Conservation (phyloP, 2,329 filamentous ascomycete species). For the Zopfia rhizophila region DNA sequence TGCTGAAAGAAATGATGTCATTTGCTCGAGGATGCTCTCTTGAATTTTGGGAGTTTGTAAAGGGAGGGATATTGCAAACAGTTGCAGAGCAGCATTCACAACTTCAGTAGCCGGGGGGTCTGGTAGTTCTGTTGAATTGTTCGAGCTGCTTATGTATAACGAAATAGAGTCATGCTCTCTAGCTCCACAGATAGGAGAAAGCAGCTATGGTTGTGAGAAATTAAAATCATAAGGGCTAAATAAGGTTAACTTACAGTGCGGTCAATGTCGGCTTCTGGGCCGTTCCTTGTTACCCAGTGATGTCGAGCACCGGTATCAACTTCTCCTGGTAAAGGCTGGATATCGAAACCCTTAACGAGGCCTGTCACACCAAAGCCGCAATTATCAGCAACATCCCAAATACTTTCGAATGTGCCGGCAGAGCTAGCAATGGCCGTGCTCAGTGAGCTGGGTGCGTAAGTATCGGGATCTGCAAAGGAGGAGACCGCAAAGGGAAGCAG, state of each 20-base stretch:
- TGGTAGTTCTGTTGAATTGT: conserved; percentile 63
- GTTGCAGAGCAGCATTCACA: conserved; percentile 90
- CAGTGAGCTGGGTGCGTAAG: conserved; percentile 83
- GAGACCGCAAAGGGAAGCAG: conserved; percentile 88
- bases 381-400: conserved; percentile 96
- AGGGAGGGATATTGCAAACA: conserved; percentile 92
- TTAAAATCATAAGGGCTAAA: not conserved
- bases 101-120: conserved; percentile 92
- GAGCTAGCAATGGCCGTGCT: conserved; percentile 93
- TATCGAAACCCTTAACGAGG: conserved; percentile 79
- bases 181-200: conserved; percentile 78
- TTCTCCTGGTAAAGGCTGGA: conserved; percentile 75
- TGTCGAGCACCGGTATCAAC: conserved; percentile 53
- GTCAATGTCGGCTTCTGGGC: conserved; percentile 73
- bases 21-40: conserved; percentile 94
- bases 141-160: conserved; percentile 72
- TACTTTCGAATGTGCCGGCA: conserved; percentile 87
- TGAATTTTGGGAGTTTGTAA: conserved; percentile 91
- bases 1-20: conserved; percentile 87
- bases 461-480: conserved; percentile 91
- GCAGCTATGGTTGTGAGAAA: conserved; percentile 43
- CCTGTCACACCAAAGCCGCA: conserved; percentile 94
- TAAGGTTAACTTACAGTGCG: conserved; percentile 45
- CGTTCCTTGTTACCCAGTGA: conserved; percentile 65
- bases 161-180: conserved; percentile 89